Evolutionary conservation across 2,329 filamentous ascomycete genomes (phyloP).

Genomic region (Fusarium brachygibbosum): DNA sequence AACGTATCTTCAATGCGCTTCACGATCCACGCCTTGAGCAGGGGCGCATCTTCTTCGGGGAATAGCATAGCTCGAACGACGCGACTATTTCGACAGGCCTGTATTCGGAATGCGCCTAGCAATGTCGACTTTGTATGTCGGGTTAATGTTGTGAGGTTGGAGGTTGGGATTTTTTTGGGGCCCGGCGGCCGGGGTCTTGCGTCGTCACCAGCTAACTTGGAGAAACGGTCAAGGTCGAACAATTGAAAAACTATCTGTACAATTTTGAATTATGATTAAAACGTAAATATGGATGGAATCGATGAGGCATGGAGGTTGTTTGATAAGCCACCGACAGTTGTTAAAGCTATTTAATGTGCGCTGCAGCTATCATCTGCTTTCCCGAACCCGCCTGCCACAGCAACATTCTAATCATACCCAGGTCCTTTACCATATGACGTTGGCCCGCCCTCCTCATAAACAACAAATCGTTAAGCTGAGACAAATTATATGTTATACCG

Average conservation of each 20-base stretch:
- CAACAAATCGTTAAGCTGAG: not conserved
- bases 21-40: constrained; percentile 82
- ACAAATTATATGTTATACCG: not conserved
- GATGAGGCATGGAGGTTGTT: not conserved
- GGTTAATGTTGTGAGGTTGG: constrained; percentile 31
- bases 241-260: not conserved
- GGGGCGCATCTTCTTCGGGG: constrained; percentile 70
- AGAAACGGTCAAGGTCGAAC: not conserved
- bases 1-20: constrained; percentile 82
- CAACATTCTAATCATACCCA: not conserved
- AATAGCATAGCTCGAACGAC: constrained; percentile 67
- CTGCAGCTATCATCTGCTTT: not conserved
- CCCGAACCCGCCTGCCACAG: not conserved
- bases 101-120: constrained; percentile 7
- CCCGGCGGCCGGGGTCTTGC: constrained; percentile 22
- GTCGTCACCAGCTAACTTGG: constrained; percentile 41
- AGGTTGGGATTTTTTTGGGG: constrained; percentile 32
- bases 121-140: constrained; percentile 1
- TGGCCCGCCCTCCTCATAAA: not conserved
- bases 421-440: not conserved
- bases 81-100: constrained; percentile 13
- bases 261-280: not conserved
- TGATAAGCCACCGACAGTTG: not conserved
- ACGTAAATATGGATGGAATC: not conserved
- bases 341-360: not conserved